Conservation (phyloP, 371 early-diverging fungal species). For the Mortierella sp. region DNA sequence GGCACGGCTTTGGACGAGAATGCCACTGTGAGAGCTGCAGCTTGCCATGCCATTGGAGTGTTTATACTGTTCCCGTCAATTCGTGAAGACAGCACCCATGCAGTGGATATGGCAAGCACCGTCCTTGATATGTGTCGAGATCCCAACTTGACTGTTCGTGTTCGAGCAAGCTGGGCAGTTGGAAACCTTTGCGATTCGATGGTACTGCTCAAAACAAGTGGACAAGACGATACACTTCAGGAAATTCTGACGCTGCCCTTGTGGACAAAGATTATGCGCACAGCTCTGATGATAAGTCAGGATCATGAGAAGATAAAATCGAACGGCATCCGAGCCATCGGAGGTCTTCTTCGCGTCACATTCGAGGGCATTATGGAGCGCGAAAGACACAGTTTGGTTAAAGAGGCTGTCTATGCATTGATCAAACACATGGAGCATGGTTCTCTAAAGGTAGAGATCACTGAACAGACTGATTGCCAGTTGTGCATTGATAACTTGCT, state of each 20-base stretch:
- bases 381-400: slow-evolving; percentile 63
- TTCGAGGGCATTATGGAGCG: slow-evolving; percentile 62
- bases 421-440: slow-evolving; percentile 78
- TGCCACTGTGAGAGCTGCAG: slow-evolving; percentile 70
- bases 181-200: slow-evolving; percentile 80
- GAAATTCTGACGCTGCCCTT: slow-evolving; percentile 49
- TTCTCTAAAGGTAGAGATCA: slow-evolving; percentile 73
- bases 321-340: slow-evolving; percentile 80
- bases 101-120: slow-evolving; percentile 33
- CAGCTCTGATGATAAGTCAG: slow-evolving; percentile 66
- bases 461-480: no score
- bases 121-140: slow-evolving; percentile 56
- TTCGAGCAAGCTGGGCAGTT: slow-evolving; percentile 82
- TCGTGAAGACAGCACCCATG: slow-evolving; percentile 56
- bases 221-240: slow-evolving; percentile 22
- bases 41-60: slow-evolving; percentile 76
- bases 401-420: slow-evolving; percentile 65
- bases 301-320: slow-evolving; percentile 84
- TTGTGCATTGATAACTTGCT: no score
- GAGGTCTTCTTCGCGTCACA: slow-evolving; percentile 71
- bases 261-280: slow-evolving; percentile 62
- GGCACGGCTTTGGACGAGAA: slow-evolving; percentile 67
- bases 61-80: slow-evolving; percentile 71
- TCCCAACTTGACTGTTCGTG: slow-evolving; percentile 65
- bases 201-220: slow-evolving; percentile 61